A percentile compares a stretch with the other conserved stretches of the same genome.
Evolutionary conservation across 352 stramenopile genomes (phyloP).

Genomic region (Pythium guiyangense): DNA sequence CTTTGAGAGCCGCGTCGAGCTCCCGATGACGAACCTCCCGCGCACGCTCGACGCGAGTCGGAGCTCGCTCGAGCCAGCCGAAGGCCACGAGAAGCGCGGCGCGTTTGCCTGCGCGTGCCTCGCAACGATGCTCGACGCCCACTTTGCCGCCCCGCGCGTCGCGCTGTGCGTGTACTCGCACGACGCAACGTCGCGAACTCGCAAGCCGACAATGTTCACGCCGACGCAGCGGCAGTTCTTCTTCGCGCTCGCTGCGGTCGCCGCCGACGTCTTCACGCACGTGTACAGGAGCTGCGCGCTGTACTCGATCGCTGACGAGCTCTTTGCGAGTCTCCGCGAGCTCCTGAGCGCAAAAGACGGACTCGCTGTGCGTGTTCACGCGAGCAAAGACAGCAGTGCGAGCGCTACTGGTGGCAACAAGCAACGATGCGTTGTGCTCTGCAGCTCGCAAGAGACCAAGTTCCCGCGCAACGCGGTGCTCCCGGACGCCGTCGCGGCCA

Average conservation of each 20-base stretch:
- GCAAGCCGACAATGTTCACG: conserved; percentile 30
- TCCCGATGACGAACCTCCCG: conserved; percentile 77
- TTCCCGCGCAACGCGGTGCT: conserved; percentile 12
- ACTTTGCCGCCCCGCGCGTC: conserved; percentile 18
- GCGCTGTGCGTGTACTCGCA: conserved; percentile 62
- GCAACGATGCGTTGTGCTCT: conserved; percentile 14
- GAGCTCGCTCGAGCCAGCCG: conserved; percentile 25
- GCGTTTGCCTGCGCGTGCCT: conserved; percentile 50
- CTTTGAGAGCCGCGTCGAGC: conserved; percentile 27
- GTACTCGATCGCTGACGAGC: conserved; percentile 37
- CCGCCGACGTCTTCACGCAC: conserved; percentile 36
- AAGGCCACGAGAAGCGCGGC: conserved; percentile 54
- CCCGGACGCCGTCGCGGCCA: conserved; percentile 24
- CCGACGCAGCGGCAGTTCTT: conserved; percentile 52
- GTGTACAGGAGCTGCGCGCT: conserved; percentile 56
- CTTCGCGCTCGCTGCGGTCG: conserved; percentile 43
- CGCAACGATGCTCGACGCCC: conserved; percentile 53
- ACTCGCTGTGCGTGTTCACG: conserved; percentile 26
- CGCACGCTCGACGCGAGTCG: conserved; percentile 58
- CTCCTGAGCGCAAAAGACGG: conserved; percentile 37
- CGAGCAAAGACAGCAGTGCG: not conserved
- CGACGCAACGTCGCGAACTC: conserved; percentile 14
- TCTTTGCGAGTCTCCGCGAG: conserved; percentile 41
- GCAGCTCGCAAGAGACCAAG: conserved; percentile 29
- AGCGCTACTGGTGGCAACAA: too few relatives aligned